A percentile compares a stretch with the other conserved stretches of the same genome.
These are phyloP conservation scores for Kandelia obovata DNA, from an alignment of 345 rosid species.

Conservation along the genomic window DNA sequence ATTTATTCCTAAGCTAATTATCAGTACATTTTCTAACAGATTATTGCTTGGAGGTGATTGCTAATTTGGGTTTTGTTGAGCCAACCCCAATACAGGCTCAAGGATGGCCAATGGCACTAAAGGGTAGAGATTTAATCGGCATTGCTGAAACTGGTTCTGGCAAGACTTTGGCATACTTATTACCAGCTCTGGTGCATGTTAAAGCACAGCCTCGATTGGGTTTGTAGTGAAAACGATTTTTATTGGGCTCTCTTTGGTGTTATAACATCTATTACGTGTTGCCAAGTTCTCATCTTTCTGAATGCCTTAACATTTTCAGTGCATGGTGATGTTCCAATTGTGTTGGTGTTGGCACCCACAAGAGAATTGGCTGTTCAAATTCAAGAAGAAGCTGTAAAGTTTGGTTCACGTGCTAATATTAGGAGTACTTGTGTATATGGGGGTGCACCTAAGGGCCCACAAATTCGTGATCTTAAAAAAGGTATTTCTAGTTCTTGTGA, in stretches of 20 bases:
- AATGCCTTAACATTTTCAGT: slow-evolving; percentile 27
- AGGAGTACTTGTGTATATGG: slow-evolving; percentile 93
- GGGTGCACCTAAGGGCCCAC: slow-evolving; percentile 98
- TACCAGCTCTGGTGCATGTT: slow-evolving; percentile 92
- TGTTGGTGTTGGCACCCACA: slow-evolving; percentile 85
- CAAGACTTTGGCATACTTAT: slow-evolving; percentile 87
- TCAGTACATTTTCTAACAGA: slow-evolving; percentile 33
- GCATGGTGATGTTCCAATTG: slow-evolving; percentile 84
- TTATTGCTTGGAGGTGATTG: slow-evolving; percentile 77
- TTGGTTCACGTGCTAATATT: slow-evolving; percentile 55
- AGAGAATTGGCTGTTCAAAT: slow-evolving; percentile 97
- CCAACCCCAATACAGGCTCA: slow-evolving; percentile 95
- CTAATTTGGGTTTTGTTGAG: slow-evolving; percentile 81
- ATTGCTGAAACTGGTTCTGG: slow-evolving; percentile 99
- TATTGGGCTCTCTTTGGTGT: neutral
- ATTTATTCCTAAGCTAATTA: neutral
- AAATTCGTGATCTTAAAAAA: slow-evolving; percentile 87
- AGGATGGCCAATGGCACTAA: slow-evolving; percentile 98
- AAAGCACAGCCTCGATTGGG: slow-evolving; percentile 89
- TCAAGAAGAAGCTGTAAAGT: slow-evolving; percentile 80
- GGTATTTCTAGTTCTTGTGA: slow-evolving; percentile 40
- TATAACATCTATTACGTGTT: too few relatives aligned
- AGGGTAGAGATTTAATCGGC: slow-evolving; percentile 89
- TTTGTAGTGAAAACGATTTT: slow-evolving; percentile 28
- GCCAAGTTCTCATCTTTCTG: neutral